phyloP scores from a whole-genome alignment of 225 moss, liverwort and hornwort genomes.

The Physcomitrellopsis africana region DNA sequence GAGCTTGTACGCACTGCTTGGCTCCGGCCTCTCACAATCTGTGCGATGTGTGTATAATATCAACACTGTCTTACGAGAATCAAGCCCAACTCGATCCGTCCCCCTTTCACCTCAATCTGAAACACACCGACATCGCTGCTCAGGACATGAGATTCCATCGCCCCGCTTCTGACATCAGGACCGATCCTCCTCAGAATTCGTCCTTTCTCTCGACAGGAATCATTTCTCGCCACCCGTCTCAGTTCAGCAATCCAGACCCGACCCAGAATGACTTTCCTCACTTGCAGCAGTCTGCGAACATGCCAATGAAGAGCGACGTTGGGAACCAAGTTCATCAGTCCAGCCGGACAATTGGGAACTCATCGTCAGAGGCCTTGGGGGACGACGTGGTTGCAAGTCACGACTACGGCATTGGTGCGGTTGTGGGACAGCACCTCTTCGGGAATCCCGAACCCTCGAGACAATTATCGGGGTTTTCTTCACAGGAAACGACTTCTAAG shows the following conservation, averaged over 20 bases:
- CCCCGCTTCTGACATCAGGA: conserved; percentile 23
- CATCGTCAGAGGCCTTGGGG: conserved; percentile 25
- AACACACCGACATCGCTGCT: conserved; percentile 14
- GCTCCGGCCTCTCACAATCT: conserved; percentile 34
- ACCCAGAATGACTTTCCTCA: conserved; percentile 29
- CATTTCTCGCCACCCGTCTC: conserved; percentile 21
- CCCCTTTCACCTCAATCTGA: conserved; percentile 2
- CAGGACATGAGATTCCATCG: conserved; percentile 27
- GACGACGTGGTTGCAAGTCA: conserved; percentile 35
- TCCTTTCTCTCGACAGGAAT: conserved; percentile 32
- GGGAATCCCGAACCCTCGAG: conserved; percentile 32
- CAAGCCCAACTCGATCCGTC: conserved; percentile 19
- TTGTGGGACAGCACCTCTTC: conserved; percentile 60
- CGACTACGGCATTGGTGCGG: conserved; percentile 62
- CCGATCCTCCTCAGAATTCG: conserved; percentile 21
- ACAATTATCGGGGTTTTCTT: conserved; percentile 19
- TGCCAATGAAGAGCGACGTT: conserved; percentile 19
- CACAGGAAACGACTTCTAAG: conserved; percentile 15
- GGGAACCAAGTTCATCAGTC: conserved; percentile 22
- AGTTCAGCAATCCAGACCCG: conserved; percentile 27
- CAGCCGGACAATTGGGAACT: neutral
- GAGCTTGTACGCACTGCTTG: conserved; percentile 44
- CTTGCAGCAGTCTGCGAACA: conserved; percentile 27
- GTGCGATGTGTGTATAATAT: conserved; percentile 43
- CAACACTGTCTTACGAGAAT: conserved; percentile 26